Percentiles rank a stretch among this genome's conserved stretches.
These are phyloP conservation scores for Hanseniaspora clermontiae DNA, from an alignment of 805 yeast genomes.

Conservation along the genomic window DNA sequence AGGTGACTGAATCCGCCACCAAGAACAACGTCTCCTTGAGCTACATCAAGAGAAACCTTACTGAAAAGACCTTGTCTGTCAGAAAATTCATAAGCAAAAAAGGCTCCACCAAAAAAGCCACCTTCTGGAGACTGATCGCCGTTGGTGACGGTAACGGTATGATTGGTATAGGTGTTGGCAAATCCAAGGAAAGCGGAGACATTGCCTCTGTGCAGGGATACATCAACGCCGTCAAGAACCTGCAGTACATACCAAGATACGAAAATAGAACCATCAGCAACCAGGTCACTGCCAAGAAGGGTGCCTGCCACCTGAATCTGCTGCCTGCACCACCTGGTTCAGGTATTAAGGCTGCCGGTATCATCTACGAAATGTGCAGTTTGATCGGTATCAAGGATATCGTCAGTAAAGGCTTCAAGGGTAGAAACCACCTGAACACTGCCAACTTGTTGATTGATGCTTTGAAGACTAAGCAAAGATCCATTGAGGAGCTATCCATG, in stretches of 20 bases:
- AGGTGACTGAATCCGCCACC: slow-evolving; percentile 36
- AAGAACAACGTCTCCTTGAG: slow-evolving; percentile 55
- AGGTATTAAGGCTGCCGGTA: slow-evolving; percentile 83
- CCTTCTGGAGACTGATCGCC: slow-evolving; percentile 70
- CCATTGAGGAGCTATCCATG: slow-evolving; percentile 76
- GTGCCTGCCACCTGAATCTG: slow-evolving; percentile 70
- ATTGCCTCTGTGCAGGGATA: slow-evolving; percentile 68
- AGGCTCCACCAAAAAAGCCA: slow-evolving; percentile 75
- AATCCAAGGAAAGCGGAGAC: slow-evolving; percentile 54
- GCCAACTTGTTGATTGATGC: slow-evolving; percentile 85
- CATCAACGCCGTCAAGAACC: slow-evolving; percentile 85
- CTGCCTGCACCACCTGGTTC: slow-evolving; percentile 86
- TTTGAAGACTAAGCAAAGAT: slow-evolving; percentile 53
- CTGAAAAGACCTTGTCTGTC: slow-evolving; percentile 53
- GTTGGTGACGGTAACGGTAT: slow-evolving; percentile 91
- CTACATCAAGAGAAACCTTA: slow-evolving; percentile 44
- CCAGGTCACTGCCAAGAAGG: slow-evolving; percentile 67
- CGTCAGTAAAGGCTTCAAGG: slow-evolving; percentile 80
- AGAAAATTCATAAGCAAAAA: slow-evolving; percentile 86
- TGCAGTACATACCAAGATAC: slow-evolving; percentile 68
- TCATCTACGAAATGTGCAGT: slow-evolving; percentile 80
- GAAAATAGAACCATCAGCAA: slow-evolving; percentile 88
- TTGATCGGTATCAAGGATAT: slow-evolving; percentile 90
- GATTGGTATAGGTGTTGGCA: slow-evolving; percentile 92
- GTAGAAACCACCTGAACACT: slow-evolving; percentile 90